These are phyloP conservation scores for Brassica carinata DNA, from an alignment of 345 rosid species.

Conservation along the genomic window DNA sequence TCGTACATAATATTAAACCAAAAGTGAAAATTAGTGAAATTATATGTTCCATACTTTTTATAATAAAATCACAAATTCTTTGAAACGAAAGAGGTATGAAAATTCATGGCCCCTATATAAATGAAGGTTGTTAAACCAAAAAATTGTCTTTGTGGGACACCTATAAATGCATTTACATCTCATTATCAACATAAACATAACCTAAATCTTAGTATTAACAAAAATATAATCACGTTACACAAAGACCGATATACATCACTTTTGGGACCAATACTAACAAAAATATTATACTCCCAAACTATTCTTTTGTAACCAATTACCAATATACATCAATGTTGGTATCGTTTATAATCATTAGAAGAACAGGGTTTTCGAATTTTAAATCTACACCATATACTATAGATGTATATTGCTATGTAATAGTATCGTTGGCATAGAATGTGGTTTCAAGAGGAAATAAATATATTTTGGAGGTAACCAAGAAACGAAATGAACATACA, in stretches of 20 bases:
- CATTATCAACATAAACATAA: conserved; percentile 8
- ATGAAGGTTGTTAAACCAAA: conserved; percentile 21
- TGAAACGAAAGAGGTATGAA: neutral
- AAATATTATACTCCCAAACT: neutral
- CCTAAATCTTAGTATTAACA: neutral
- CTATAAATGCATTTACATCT: conserved; percentile 19
- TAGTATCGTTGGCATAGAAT: neutral
- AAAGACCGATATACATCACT: neutral
- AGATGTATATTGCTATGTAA: neutral
- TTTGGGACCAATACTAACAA: neutral
- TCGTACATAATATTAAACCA: too few species aligned
- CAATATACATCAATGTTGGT: neutral
- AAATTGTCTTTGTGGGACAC: conserved; percentile 16
- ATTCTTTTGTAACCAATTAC: neutral
- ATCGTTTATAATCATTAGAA: neutral
- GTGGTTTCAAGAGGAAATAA: neutral
- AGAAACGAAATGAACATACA: neutral
- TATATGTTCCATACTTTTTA: too few species aligned
- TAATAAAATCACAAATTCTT: neutral
- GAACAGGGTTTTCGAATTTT: neutral
- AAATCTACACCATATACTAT: neutral
- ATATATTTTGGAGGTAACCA: neutral
- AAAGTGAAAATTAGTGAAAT: too few species aligned
- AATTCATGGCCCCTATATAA: conserved; percentile 21
- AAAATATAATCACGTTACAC: neutral